Conservation (phyloP, 768 basidiomycete species). For the Mycena kentingensis region DNA sequence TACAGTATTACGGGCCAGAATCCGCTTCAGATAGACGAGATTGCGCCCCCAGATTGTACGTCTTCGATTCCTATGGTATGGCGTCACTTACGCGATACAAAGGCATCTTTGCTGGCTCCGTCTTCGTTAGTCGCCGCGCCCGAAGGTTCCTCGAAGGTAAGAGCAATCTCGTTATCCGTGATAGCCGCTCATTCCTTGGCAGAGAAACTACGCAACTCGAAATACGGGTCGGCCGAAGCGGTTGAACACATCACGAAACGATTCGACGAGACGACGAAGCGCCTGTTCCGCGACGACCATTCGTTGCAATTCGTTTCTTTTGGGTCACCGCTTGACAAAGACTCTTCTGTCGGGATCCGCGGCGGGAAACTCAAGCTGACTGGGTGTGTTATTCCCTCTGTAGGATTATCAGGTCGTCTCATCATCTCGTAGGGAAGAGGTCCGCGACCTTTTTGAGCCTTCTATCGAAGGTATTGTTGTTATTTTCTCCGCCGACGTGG, state of each 20-base stretch:
- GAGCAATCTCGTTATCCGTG: slow-evolving; percentile 5
- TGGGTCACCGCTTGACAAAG: slow-evolving; percentile 79
- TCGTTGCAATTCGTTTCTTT: slow-evolving; percentile 75
- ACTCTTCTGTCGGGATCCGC: slow-evolving; percentile 66
- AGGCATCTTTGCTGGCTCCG: slow-evolving; percentile 82
- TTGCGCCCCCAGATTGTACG: slow-evolving; percentile 81
- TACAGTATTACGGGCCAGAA: slow-evolving; percentile 71
- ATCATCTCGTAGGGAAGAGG: slow-evolving; percentile 39
- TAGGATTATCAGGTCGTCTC: not conserved
- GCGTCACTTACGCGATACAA: slow-evolving; percentile 7
- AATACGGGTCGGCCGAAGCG: slow-evolving; percentile 69
- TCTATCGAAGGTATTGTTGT: slow-evolving; percentile 57
- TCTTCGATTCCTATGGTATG: slow-evolving; percentile 8
- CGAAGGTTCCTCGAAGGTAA: slow-evolving; percentile 71
- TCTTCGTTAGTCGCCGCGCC: slow-evolving; percentile 78
- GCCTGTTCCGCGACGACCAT: slow-evolving; percentile 68
- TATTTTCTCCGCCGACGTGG: not conserved
- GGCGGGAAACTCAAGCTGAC: slow-evolving; percentile 71
- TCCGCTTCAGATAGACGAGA: slow-evolving; percentile 79
- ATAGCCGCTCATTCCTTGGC: slow-evolving; percentile 15
- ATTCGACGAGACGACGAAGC: slow-evolving; percentile 83
- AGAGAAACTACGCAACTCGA: slow-evolving; percentile 76
- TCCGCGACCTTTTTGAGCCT: slow-evolving; percentile 76
- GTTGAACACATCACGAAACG: slow-evolving; percentile 79
- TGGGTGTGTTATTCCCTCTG: slow-evolving; percentile 44